Conservation (phyloP, 78 protist species). For the Dictyostelium discoideum region DNA sequence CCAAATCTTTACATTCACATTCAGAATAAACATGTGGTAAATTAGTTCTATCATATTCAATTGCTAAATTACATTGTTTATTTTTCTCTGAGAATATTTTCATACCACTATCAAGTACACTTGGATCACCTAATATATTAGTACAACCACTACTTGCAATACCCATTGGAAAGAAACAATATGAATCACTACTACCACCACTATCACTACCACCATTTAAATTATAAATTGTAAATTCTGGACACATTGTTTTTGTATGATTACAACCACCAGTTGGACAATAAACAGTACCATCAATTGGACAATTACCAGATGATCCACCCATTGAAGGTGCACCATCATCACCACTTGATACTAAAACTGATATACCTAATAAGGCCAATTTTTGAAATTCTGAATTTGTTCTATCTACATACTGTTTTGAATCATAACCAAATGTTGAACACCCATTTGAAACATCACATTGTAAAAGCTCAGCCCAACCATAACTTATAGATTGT, state of each 20-base stretch:
- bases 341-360: constrained; percentile 85
- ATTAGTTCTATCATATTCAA: constrained; percentile 30
- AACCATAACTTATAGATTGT: constrained; percentile 73
- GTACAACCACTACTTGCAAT: constrained; percentile 34
- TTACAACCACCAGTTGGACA: constrained; percentile 84
- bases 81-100: background rate
- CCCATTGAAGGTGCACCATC: constrained; percentile 80
- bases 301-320: constrained; percentile 75
- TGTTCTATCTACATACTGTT: constrained; percentile 54
- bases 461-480: constrained; percentile 74
- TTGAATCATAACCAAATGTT: constrained; percentile 16
- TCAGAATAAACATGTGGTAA: constrained; percentile 46
- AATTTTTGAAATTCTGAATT: constrained; percentile 81
- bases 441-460: constrained; percentile 29
- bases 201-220: background rate
- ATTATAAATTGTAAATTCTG: constrained; percentile 17
- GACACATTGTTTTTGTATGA: constrained; percentile 18
- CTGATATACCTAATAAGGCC: constrained; percentile 72
- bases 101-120: background rate
- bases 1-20: constrained; percentile 27
- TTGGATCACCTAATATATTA: background rate
- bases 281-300: constrained; percentile 34
- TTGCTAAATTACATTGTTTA: background rate
- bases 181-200: background rate
- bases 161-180: constrained; percentile 81